These are phyloP conservation scores for Leccinum subgranulosum DNA, from an alignment of 768 basidiomycete genomes.

Conservation along the genomic window DNA sequence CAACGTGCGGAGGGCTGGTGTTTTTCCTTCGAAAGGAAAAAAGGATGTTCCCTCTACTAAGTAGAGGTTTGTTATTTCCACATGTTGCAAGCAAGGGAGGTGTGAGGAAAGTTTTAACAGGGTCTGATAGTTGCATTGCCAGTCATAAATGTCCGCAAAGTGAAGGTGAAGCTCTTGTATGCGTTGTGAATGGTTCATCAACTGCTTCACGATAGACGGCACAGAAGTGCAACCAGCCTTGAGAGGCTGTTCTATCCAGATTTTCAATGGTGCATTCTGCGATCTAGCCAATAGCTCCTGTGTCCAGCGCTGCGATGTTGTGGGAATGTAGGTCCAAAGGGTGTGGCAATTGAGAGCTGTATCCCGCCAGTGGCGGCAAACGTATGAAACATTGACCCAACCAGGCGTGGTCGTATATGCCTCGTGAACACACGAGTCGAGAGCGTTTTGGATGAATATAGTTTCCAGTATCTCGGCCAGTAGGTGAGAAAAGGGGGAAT, in stretches of 20 bases:
- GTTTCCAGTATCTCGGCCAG: not conserved
- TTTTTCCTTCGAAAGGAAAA: not conserved
- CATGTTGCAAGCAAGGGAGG: not conserved
- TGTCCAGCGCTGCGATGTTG: conserved; percentile 33
- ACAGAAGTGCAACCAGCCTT: too few species aligned
- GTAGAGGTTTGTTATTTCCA: not conserved
- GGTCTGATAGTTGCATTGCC: not conserved
- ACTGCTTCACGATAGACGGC: not conserved
- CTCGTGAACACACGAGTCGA: not conserved
- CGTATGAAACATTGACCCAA: not conserved
- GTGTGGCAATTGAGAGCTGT: not conserved
- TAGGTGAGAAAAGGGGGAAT: not conserved
- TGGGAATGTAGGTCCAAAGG: conserved; percentile 6
- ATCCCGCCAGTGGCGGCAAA: not conserved
- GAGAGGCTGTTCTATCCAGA: not conserved
- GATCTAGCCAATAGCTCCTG: conserved; percentile 43
- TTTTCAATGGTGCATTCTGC: conserved; percentile 32
- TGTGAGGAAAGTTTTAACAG: not conserved
- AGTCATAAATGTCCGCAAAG: not conserved
- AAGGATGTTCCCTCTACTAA: not conserved
- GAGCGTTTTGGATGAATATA: not conserved
- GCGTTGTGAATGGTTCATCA: not conserved
- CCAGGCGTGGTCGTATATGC: not conserved
- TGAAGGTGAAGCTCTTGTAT: not conserved
- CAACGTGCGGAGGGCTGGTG: not conserved